Percentiles rank a stretch among this genome's conserved stretches.
These are phyloP conservation scores for Blattamonas nauphoetae DNA, from an alignment of 78 protist genomes.

Conservation along the genomic window DNA sequence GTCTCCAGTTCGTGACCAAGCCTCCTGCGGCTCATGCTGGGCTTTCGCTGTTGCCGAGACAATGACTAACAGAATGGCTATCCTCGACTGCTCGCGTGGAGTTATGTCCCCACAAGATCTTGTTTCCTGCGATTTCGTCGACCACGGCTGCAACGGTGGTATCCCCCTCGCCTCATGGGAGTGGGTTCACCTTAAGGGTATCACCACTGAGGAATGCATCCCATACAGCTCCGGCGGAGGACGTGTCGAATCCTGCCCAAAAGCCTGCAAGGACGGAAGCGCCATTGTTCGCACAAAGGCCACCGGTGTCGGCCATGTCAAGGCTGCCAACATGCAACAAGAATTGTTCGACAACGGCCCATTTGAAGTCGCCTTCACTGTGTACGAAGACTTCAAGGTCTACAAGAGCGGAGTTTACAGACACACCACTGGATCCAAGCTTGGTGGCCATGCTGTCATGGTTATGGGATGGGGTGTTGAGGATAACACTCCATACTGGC, in stretches of 20 bases:
- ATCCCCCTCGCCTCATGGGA: not conserved
- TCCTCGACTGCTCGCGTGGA: too few relatives aligned
- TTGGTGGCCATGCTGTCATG: constrained; percentile 58
- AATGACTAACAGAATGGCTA: not conserved
- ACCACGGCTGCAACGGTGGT: constrained; percentile 4
- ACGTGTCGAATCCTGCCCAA: constrained; percentile 20
- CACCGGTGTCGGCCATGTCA: not conserved
- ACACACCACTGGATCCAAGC: constrained; percentile 20
- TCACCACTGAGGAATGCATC: not conserved
- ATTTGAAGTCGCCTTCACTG: constrained; percentile 32
- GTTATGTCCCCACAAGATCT: not conserved
- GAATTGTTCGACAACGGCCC: constrained; percentile 53
- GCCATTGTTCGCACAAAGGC: not conserved
- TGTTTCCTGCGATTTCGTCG: not conserved
- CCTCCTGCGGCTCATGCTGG: not conserved
- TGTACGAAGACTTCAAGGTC: constrained; percentile 41
- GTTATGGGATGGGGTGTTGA: constrained; percentile 54
- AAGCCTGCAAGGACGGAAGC: not conserved
- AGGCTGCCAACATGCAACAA: constrained; percentile 6
- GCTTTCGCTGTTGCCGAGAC: not conserved
- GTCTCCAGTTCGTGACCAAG: not conserved
- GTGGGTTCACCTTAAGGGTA: not conserved
- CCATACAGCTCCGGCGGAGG: constrained; percentile 38
- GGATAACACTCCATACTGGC: constrained; percentile 58
- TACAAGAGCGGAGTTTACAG: constrained; percentile 51